phyloP scores from a whole-genome alignment of 2,329 filamentous ascomycete genomes.

The Aureobasidium sp. region DNA sequence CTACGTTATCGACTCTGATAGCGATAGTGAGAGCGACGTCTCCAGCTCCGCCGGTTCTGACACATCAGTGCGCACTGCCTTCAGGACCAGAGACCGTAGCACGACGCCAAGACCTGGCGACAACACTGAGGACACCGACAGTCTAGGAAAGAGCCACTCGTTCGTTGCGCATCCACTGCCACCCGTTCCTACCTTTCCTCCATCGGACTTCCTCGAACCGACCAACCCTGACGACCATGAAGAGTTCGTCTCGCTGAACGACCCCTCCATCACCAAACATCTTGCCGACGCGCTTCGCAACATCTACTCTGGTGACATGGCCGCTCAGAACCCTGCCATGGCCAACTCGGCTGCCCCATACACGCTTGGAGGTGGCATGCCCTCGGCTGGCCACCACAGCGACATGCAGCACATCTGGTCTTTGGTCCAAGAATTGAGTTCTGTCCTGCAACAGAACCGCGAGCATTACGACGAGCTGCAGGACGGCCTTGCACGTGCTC shows the following conservation, averaged over 20 bases:
- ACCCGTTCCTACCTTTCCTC: neutral
- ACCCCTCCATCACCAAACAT: neutral
- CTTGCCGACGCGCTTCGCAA: neutral
- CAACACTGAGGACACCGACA: neutral
- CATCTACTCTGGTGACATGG: slow-evolving; percentile 10
- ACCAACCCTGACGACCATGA: neutral
- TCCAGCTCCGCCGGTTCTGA: neutral
- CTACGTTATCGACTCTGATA: too few species aligned
- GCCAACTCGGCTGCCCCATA: slow-evolving; percentile 12
- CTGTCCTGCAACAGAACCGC: slow-evolving; percentile 27
- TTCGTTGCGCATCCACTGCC: neutral
- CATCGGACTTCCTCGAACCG: neutral
- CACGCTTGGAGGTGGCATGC: slow-evolving; percentile 18
- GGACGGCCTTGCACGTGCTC: slow-evolving; percentile 22
- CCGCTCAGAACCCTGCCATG: slow-evolving; percentile 13
- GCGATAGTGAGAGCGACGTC: too few species aligned
- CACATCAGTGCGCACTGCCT: neutral
- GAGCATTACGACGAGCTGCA: slow-evolving; percentile 26
- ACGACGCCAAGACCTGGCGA: neutral
- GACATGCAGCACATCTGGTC: slow-evolving; percentile 30
- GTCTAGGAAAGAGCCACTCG: neutral
- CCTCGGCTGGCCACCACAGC: slow-evolving; percentile 28
- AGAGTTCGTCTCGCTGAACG: slow-evolving; percentile 6
- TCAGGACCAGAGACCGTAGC: neutral
- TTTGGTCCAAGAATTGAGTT: slow-evolving; percentile 26